phyloP scores from a whole-genome alignment of 768 basidiomycete genomes.

The Hericium rajendrae region DNA sequence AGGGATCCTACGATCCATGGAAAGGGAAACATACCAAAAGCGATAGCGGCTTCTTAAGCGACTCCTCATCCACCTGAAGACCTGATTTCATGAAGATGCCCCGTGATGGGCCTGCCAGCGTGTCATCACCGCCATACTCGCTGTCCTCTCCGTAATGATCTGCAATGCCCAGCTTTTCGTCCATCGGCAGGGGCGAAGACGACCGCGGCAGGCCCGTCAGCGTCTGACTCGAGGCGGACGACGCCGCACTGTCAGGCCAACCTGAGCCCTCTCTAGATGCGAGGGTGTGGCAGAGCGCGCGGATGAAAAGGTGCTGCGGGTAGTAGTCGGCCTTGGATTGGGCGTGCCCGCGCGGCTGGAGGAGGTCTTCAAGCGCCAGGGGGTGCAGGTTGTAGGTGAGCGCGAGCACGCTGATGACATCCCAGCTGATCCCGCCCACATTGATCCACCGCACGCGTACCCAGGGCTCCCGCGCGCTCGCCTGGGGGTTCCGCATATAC shows the following conservation, averaged over 20 bases:
- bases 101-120: background rate
- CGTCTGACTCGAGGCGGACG: conserved; percentile 3
- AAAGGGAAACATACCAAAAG: background rate
- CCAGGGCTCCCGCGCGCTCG: conserved; percentile 45
- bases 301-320: conserved; percentile 57
- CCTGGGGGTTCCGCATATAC: conserved; percentile 35
- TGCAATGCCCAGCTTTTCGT: conserved; percentile 8
- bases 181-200: conserved; percentile 21
- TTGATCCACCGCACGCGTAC: conserved; percentile 70
- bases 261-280: conserved; percentile 2
- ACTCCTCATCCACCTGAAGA: conserved; percentile 4
- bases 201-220: conserved; percentile 25
- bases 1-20: too few relatives aligned
- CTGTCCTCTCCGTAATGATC: conserved; percentile 19
- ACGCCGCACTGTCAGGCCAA: background rate
- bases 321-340: conserved; percentile 70
- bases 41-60: conserved; percentile 6
- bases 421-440: conserved; percentile 59
- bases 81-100: background rate
- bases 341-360: conserved; percentile 39
- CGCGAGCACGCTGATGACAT: conserved; percentile 59
- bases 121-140: conserved; percentile 10
- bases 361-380: conserved; percentile 58
- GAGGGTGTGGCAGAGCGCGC: conserved; percentile 56
- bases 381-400: conserved; percentile 62